A percentile compares a stretch with the other conserved stretches of the same genome.
Evolutionary conservation across 164 flowering plant species (phyloP).

Genomic region (Cinnamomum micranthum): DNA sequence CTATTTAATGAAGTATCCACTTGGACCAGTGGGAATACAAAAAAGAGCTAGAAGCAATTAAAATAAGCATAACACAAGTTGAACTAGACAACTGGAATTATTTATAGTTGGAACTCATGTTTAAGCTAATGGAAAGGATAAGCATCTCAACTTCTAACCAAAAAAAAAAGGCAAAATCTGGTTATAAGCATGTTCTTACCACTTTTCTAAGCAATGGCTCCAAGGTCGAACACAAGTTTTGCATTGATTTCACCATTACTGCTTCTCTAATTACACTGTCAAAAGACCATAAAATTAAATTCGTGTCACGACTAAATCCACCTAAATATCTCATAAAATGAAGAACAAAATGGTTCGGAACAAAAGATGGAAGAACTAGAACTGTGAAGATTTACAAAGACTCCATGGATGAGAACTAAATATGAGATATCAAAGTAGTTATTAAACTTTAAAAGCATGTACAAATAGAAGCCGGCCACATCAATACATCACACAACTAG

Average conservation of each 20-base stretch:
- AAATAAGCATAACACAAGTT: neutral
- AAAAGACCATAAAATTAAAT: neutral
- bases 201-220: constrained; percentile 74
- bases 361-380: too few relatives aligned
- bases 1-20: neutral
- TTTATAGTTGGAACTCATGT: neutral
- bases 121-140: neutral
- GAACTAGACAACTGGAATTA: neutral
- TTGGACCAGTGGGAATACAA: neutral
- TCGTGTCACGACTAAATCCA: neutral
- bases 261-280: constrained; percentile 59
- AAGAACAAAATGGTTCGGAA: neutral
- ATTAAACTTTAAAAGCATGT: too few relatives aligned
- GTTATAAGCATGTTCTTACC: constrained; percentile 30
- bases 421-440: neutral
- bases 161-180: neutral
- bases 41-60: neutral
- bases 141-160: neutral
- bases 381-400: too few relatives aligned
- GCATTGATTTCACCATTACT: constrained; percentile 41
- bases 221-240: constrained; percentile 40
- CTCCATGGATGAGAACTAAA: too few relatives aligned
- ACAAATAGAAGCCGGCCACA: neutral
- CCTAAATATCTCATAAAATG: neutral
- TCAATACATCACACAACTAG: neutral